phyloP scores from a whole-genome alignment of 495 filamentous ascomycete genomes.

The Penicillium dipodomyicola region DNA sequence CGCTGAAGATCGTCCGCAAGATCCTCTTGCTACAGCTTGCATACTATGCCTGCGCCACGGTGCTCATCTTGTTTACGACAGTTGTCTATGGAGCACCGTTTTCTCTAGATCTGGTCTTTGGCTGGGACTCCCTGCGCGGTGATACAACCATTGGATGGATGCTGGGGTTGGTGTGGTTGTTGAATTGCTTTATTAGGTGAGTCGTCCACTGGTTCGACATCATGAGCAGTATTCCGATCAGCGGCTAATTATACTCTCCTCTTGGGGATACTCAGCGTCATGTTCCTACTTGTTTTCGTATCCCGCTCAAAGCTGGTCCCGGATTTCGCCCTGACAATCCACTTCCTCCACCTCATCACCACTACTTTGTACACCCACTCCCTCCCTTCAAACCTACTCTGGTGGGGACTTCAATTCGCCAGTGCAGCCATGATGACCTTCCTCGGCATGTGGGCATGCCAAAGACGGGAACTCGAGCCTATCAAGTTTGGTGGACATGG shows the following conservation, averaged over 20 bases:
- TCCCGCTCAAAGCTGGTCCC: slow-evolving; percentile 86
- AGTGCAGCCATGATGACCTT: slow-evolving; percentile 68
- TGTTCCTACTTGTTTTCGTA: slow-evolving; percentile 76
- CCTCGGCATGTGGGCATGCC: slow-evolving; percentile 85
- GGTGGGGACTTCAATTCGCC: slow-evolving; percentile 78
- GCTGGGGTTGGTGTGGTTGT: slow-evolving; percentile 79
- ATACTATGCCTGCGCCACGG: slow-evolving; percentile 73
- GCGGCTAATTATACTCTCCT: slow-evolving; percentile 5
- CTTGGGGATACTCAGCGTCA: slow-evolving; percentile 40
- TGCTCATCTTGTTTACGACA: slow-evolving; percentile 83
- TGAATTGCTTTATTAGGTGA: slow-evolving; percentile 74
- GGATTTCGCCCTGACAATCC: slow-evolving; percentile 89
- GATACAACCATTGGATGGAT: slow-evolving; percentile 95
- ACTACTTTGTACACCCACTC: slow-evolving; percentile 71
- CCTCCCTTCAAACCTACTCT: slow-evolving; percentile 72
- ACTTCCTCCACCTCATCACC: slow-evolving; percentile 79
- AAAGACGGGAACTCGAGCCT: slow-evolving; percentile 81
- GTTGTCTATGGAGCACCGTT: slow-evolving; percentile 77
- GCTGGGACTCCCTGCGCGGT: slow-evolving; percentile 77
- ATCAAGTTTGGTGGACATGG: slow-evolving; percentile 77
- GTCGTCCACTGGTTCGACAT: slow-evolving; percentile 28
- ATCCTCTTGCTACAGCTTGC: slow-evolving; percentile 80
- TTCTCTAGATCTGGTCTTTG: slow-evolving; percentile 66
- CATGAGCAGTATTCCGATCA: neutral
- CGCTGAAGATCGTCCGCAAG: slow-evolving; percentile 80